phyloP scores from a whole-genome alignment of 139 green algal genomes.

The Pseudopediastrum boryanum region DNA sequence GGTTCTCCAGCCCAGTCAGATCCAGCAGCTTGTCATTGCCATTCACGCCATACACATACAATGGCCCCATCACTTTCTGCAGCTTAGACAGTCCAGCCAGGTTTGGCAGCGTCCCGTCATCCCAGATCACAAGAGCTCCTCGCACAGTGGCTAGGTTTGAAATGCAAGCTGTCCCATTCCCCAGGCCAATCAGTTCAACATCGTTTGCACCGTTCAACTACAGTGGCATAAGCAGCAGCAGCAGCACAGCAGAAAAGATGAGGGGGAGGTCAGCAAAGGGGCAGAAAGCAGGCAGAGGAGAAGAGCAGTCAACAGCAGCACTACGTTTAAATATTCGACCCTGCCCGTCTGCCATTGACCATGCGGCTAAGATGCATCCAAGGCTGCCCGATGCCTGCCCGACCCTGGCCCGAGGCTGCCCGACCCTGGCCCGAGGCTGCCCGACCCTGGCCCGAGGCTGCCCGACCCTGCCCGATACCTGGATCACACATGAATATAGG shows the following conservation, averaged over 20 bases:
- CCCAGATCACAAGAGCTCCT: slow-evolving; percentile 23
- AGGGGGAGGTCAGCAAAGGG: neutral
- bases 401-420: too few species aligned
- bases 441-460: too few species aligned
- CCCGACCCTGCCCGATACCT: too few species aligned
- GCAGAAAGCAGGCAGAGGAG: neutral
- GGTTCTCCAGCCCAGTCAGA: slow-evolving; percentile 23
- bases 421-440: too few species aligned
- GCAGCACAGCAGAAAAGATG: neutral
- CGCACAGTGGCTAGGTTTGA: neutral
- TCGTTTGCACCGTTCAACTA: neutral
- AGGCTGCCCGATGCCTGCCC: too few species aligned
- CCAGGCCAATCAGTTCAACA: slow-evolving; percentile 5
- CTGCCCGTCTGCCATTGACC: neutral
- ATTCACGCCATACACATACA: slow-evolving; percentile 17
- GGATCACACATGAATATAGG: too few species aligned
- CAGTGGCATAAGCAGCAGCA: neutral
- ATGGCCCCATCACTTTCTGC: slow-evolving; percentile 1
- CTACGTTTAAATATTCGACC: neutral
- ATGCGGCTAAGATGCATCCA: too few species aligned
- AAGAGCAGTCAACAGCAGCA: neutral
- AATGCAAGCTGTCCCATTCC: slow-evolving; percentile 21
- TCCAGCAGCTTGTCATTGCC: neutral
- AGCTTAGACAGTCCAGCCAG: slow-evolving; percentile 17
- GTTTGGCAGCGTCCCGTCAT: slow-evolving; percentile 23